Evolutionary conservation across 1,284 basidiomycete genomes (phyloP).

Genomic region (Apiotrichum sp.): DNA sequence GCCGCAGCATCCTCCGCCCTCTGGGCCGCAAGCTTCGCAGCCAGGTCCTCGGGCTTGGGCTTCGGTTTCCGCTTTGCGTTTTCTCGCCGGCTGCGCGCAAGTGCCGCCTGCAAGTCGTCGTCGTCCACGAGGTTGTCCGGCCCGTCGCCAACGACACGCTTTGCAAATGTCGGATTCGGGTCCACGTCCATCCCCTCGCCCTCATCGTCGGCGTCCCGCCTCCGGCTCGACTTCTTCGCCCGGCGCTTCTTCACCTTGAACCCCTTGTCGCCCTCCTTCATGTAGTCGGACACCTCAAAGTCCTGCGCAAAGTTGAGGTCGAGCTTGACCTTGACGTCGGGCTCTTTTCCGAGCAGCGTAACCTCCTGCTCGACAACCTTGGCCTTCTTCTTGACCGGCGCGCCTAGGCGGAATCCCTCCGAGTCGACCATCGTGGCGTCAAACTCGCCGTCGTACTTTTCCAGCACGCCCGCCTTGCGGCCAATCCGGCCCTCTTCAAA

Average conservation of each 20-base stretch:
- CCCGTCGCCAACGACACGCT: constrained; percentile 53
- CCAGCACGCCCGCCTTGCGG: constrained; percentile 72
- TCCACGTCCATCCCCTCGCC: constrained; percentile 72
- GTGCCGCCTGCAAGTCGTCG: constrained; percentile 90
- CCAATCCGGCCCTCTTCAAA: constrained; percentile 64
- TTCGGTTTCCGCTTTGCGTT: constrained; percentile 74
- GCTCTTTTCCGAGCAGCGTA: constrained; percentile 48
- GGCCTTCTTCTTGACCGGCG: constrained; percentile 44
- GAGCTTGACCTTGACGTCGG: constrained; percentile 48
- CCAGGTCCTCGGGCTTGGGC: constrained; percentile 76
- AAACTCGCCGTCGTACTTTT: constrained; percentile 87
- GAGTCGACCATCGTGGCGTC: constrained; percentile 53
- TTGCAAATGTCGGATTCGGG: constrained; percentile 47
- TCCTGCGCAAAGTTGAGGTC: constrained; percentile 93
- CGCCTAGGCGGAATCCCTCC: constrained; percentile 74
- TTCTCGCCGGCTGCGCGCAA: constrained; percentile 75
- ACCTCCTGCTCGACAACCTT: constrained; percentile 51
- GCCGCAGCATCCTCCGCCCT: constrained; percentile 49
- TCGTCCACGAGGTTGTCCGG: constrained; percentile 93
- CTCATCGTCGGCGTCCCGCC: constrained; percentile 58
- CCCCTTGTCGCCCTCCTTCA: constrained; percentile 84
- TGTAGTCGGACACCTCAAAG: constrained; percentile 75
- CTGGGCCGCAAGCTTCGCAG: constrained; percentile 61
- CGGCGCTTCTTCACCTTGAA: constrained; percentile 81
- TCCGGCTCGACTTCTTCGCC: constrained; percentile 64